Evolutionary conservation across 192 early-diverging fungal genomes (phyloP), one percentile per base, ranked within the genome.

Genomic region (Coemansia sp.): DNA sequence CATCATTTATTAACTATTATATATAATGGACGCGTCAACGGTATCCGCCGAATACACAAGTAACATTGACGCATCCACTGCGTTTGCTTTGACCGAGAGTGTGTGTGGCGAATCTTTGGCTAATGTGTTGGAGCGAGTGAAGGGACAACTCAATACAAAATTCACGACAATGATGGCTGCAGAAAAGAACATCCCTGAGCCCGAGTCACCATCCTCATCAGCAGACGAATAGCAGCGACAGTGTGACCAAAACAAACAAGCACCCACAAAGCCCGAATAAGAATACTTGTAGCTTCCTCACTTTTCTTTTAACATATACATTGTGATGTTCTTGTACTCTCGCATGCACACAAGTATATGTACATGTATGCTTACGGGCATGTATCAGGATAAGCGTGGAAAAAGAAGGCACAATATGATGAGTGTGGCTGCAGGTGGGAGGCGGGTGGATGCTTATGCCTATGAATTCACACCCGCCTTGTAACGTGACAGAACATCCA

Each of bases 81-180:
- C 47, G 6, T 81, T 81, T 66, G 51, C 34, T 10, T 16, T 81
- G 13, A 15, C 54, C 3, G 51, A 65, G n/a, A 60, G 49, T 12
- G 38, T 15, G 3, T 7, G 54, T 11, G 61, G 65, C 16, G 38
- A 40, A 10, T 10, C 27, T n/a, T 54, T 82, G 24, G 63, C 71
- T 12, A 20, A 18, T n/a, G 65, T 61, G 16, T 75, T 82, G 5
- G 75, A 77, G 52, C 12, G 27, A 16, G 65, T 66, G 44, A 75
- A 82, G 40, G 38, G 33, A 2, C 67, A 71, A 1, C 71, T 82
- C 33, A 82, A 82, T 43, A n/a, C 75, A 22, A 65, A 66, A 38
- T 47, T 82, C 10, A 82, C 79, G 3, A 27, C 60, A 7, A 64
- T 82, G 44, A 55, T 82, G 13, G 71, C 76, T 1, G 70, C 63